Percentiles rank a stretch among this genome's conserved stretches.
Conservation (phyloP, 768 basidiomycete genomes). For the Gautieria morchelliformis region DNA sequence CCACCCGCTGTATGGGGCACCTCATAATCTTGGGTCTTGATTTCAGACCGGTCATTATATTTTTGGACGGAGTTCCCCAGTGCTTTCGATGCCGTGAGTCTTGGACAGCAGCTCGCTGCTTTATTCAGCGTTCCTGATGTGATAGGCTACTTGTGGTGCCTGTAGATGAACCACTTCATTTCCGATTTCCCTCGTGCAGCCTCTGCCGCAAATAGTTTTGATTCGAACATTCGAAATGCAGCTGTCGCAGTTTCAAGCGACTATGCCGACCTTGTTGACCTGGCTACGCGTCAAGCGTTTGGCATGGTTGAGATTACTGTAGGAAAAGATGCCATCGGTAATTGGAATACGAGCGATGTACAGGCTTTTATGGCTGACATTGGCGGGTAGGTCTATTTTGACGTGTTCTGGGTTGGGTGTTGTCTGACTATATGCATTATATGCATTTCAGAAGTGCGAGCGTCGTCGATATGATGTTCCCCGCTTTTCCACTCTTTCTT, state of each 20-base stretch:
- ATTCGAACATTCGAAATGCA: slow-evolving; percentile 7
- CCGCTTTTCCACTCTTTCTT: slow-evolving; percentile 11
- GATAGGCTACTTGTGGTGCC: too few species aligned
- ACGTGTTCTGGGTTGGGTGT: too few species aligned
- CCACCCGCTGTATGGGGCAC: background rate
- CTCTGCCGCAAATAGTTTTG: slow-evolving; percentile 5
- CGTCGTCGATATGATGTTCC: slow-evolving; percentile 17
- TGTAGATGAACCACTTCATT: slow-evolving; percentile 7
- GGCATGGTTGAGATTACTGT: slow-evolving; percentile 14
- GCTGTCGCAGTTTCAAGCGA: slow-evolving; percentile 9
- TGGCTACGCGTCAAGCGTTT: slow-evolving; percentile 14
- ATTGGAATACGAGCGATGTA: slow-evolving; percentile 5
- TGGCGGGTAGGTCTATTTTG: too few species aligned
- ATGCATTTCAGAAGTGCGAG: slow-evolving; percentile 10
- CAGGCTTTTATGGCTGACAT: slow-evolving; percentile 9
- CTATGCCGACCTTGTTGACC: slow-evolving; percentile 13
- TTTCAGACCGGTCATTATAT: slow-evolving; percentile 1
- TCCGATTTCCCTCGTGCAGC: slow-evolving; percentile 1
- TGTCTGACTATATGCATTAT: too few species aligned
- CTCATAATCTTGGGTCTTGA: background rate
- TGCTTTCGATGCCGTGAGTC: background rate
- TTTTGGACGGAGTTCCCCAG: background rate
- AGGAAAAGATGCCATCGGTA: background rate
- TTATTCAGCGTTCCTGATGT: background rate
- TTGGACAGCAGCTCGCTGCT: too few species aligned